phyloP scores from a whole-genome alignment of 306 rosid genomes.

The Malus asiatica region DNA sequence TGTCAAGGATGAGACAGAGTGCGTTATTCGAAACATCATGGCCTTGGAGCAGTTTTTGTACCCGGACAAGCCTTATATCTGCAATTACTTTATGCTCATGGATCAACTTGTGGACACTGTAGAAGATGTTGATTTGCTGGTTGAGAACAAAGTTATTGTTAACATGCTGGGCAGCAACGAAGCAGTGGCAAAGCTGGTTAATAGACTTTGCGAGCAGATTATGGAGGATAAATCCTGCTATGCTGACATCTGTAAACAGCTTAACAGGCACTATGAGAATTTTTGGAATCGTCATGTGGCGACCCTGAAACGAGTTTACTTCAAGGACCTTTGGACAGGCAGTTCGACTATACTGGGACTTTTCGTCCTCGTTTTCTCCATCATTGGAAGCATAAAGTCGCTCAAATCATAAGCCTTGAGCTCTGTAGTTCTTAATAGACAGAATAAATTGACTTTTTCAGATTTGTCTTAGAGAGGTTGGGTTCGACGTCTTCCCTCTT shows the following conservation, averaged over 20 bases:
- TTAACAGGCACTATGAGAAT: slow-evolving; percentile 32
- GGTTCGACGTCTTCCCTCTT: too few relatives aligned
- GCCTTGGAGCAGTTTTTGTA: slow-evolving; percentile 47
- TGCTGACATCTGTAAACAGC: neutral
- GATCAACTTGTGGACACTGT: slow-evolving; percentile 39
- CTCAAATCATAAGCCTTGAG: neutral
- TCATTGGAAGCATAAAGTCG: neutral
- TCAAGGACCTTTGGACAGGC: slow-evolving; percentile 57
- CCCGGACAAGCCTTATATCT: slow-evolving; percentile 28
- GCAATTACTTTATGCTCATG: slow-evolving; percentile 35
- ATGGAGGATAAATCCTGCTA: slow-evolving; percentile 25
- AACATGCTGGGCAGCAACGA: slow-evolving; percentile 41
- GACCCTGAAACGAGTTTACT: slow-evolving; percentile 35
- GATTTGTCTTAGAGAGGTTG: too few relatives aligned
- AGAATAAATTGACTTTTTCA: too few relatives aligned
- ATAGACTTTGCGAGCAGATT: slow-evolving; percentile 33
- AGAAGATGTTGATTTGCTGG: slow-evolving; percentile 42
- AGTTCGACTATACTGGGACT: slow-evolving; percentile 51
- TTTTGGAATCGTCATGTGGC: slow-evolving; percentile 38
- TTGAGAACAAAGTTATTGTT: slow-evolving; percentile 30
- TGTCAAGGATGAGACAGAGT: slow-evolving; percentile 32
- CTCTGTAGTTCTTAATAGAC: too few relatives aligned
- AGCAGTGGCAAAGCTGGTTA: slow-evolving; percentile 33
- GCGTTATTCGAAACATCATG: slow-evolving; percentile 38
- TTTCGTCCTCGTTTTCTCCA: slow-evolving; percentile 21